Evolutionary conservation across 2,329 filamentous ascomycete species (phyloP), one percentile per base, ranked within the genome.

Genomic region (Claviceps paspali): DNA sequence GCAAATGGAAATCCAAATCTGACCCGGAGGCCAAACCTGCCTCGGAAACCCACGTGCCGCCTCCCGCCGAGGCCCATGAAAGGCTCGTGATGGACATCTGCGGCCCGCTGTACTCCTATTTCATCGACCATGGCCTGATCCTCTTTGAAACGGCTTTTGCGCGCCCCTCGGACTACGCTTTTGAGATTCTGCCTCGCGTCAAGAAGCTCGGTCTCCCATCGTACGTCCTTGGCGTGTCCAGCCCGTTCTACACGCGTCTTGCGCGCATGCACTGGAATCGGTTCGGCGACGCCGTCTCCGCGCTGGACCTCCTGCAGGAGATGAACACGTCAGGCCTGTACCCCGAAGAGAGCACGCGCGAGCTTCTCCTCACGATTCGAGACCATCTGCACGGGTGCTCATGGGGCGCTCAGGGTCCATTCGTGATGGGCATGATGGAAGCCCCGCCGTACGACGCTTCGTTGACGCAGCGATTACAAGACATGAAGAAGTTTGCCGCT

Each of bases 151-250:
- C 57, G 2, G 60, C 63, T 2, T 86, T 82, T 41, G 43, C 50
- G 8, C 65, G 62, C 9, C 59, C 71, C 0, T 85, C 80, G 1
- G 62, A 67, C 0, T 62, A 81, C 1, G 63, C 66, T 0, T 65
- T 81, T 31, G 64, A 66, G 31, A 56, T 86, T 19, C 62, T 87
- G 1, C 79, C 81, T 0, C 68, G 70, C 6, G 61, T 86, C 47
- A 82, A 81, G 50, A 63, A 68, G 31, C 63, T 83, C 0, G 81
- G 82, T 2, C 66, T 80, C 2, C 69, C 73, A 1, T 79, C 79
- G 0, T 83, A 79, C 49, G 75, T 83, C 6, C 67, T 88, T 1
- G 82, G 80, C 33, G 77, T 73, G 5, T 76, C 76, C 14, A 80
- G 79, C 0, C 61, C 68, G 0, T 71, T 87, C 29, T 87, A 82